Conservation (phyloP, 257 asterid species). For the Plectranthus barbatus region DNA sequence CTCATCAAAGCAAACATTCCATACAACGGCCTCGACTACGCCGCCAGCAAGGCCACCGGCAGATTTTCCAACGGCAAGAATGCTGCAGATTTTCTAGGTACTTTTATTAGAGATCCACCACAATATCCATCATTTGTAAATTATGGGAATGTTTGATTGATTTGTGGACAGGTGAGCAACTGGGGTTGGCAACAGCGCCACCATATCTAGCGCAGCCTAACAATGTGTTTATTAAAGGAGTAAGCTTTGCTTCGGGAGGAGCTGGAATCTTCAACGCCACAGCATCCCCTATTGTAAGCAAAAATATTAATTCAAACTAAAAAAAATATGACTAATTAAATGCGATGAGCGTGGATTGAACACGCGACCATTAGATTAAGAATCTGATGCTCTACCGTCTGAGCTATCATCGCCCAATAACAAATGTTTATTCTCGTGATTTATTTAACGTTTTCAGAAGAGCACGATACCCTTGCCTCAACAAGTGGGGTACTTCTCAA, state of each 20-base stretch:
- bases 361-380: conserved; percentile 87
- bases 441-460: conserved; percentile 8
- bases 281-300: conserved; percentile 31
- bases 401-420: conserved; percentile 57
- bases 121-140: too few species aligned
- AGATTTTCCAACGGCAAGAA: conserved; percentile 83
- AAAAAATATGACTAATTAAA: too few species aligned
- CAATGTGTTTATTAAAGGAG: conserved; percentile 43
- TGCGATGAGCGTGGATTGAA: conserved; percentile 22
- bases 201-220: conserved; percentile 53
- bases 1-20: conserved; percentile 55
- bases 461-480: conserved; percentile 28
- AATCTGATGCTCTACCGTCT: conserved; percentile 87
- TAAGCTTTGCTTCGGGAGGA: conserved; percentile 84
- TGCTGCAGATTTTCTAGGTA: conserved; percentile 73
- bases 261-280: conserved; percentile 66
- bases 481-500: conserved; percentile 45
- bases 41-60: conserved; percentile 51
- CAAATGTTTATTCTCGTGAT: fast-evolving
- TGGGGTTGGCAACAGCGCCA: conserved; percentile 61
- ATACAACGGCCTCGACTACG: conserved; percentile 56
- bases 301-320: too few species aligned
- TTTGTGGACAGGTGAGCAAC: conserved; percentile 42
- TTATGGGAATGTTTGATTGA: too few species aligned
- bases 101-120: too few species aligned